Evolutionary conservation across 2,329 filamentous ascomycete genomes (phyloP).

Genomic region (Neofusicoccum laricinum): DNA sequence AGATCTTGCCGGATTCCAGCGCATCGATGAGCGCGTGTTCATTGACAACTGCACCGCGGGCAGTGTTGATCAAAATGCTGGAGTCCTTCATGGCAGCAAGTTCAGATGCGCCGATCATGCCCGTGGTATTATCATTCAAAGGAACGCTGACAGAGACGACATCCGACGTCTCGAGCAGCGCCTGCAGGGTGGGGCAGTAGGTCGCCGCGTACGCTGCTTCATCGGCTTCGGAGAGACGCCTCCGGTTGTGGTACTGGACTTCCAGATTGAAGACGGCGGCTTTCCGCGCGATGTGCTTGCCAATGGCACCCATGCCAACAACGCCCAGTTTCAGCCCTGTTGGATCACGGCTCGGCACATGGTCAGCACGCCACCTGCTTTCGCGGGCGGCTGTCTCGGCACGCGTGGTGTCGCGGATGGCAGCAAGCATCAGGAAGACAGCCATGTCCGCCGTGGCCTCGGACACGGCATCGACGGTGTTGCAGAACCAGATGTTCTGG

Average conservation of each 20-base stretch:
- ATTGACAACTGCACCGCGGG: conserved; percentile 50
- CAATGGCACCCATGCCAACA: conserved; percentile 49
- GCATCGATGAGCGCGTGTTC: conserved; percentile 48
- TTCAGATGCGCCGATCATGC: conserved; percentile 39
- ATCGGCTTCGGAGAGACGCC: conserved; percentile 29
- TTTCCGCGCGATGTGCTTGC: conserved; percentile 42
- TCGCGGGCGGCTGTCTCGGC: conserved; percentile 34
- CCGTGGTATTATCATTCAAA: conserved; percentile 39
- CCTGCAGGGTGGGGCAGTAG: conserved; percentile 37
- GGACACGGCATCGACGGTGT: conserved; percentile 51
- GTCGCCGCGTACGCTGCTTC: conserved; percentile 34
- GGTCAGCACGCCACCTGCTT: conserved; percentile 32
- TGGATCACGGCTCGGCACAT: conserved; percentile 42
- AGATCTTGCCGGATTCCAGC: conserved; percentile 46
- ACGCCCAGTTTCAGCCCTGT: conserved; percentile 46
- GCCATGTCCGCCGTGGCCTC: conserved; percentile 52
- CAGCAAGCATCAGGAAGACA: conserved; percentile 47
- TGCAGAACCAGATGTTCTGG: conserved; percentile 53
- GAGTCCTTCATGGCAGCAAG: conserved; percentile 50
- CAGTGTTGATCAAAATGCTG: conserved; percentile 50
- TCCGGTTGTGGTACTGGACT: conserved; percentile 46
- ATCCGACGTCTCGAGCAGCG: conserved; percentile 42
- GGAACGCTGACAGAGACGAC: conserved; percentile 50
- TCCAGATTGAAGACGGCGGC: conserved; percentile 43
- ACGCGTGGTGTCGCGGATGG: conserved; percentile 45